These are phyloP conservation scores for Fomitopsis serialis DNA, from an alignment of 768 basidiomycete species.

Conservation along the genomic window DNA sequence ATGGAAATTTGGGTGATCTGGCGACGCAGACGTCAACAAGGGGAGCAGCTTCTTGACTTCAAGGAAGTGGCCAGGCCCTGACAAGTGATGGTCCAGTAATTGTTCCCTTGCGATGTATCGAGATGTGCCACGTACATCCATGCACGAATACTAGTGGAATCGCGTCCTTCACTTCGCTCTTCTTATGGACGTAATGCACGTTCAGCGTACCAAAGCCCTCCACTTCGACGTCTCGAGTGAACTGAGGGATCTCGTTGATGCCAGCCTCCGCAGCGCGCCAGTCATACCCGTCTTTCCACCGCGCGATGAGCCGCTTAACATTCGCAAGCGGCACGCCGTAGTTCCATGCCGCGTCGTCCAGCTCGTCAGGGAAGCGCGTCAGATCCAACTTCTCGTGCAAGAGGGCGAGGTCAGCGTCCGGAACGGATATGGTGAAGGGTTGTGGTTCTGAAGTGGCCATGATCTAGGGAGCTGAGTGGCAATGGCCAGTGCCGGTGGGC, in stretches of 20 bases:
- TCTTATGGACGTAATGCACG: constrained; percentile 32
- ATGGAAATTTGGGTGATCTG: constrained; percentile 22
- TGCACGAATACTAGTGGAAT: constrained; percentile 28
- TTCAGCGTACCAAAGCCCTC: constrained; percentile 26
- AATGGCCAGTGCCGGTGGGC: no score
- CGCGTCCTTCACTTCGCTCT: constrained; percentile 20
- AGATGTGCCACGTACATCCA: constrained; percentile 20
- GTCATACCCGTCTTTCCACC: constrained; percentile 26
- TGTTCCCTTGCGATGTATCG: no score
- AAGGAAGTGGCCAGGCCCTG: constrained; percentile 24
- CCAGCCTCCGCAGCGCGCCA: constrained; percentile 25
- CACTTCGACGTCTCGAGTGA: constrained; percentile 28
- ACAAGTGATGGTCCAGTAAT: no score
- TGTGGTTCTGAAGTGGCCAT: no score
- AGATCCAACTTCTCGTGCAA: constrained; percentile 44
- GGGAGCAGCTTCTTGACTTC: constrained; percentile 23
- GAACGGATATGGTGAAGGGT: constrained; percentile 43
- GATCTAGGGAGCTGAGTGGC: no score
- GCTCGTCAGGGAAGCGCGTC: constrained; percentile 49
- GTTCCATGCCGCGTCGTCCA: constrained; percentile 42
- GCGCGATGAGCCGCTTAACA: constrained; percentile 19
- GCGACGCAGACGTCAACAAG: constrained; percentile 15
- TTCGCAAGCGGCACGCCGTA: constrained; percentile 38
- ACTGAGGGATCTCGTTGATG: constrained; percentile 29
- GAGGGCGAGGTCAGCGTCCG: constrained; percentile 34